Evolutionary conservation across 2,329 filamentous ascomycete genomes (phyloP), one percentile per base, ranked within the genome.

Genomic region (Coniochaeta prunicola): DNA sequence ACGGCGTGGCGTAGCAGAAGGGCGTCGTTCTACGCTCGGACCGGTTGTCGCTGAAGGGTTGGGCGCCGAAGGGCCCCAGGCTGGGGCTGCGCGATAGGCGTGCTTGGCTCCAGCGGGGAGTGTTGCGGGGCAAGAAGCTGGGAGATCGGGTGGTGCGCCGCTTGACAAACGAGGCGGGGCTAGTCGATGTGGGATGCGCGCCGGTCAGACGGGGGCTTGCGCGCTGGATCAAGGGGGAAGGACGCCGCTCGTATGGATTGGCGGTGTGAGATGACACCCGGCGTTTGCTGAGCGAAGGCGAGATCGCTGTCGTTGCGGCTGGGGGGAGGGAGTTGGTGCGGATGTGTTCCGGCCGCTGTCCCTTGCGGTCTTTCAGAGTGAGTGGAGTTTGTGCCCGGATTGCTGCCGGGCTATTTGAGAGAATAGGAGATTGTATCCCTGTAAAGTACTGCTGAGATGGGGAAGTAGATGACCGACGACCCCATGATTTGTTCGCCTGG

Each of bases 1-100:
- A 80, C 0, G 89, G 89, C 0, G 89, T 92, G 2, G 88, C 87
- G 66, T 92, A 92, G n/a, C 85, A 86, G 63, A 85, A 85, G 0
- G 87, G 88, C 0, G 81, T 84, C 13, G 76, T 77, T 15, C 70
- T 71, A 33, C 78, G 71, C 57, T 69, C 66, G 59, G 66, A 71
- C 64, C 59, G 67, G 65, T 69, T 64, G 57, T 76, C 72, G 6
- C 68, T 68, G 4, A 71, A 58, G 21, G 54, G 61, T 45, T 74
- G 65, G 73, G 82, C 54, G 73, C 78, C 58, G 72, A 82, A 59
- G 1, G 66, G 67, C 4, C 64, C 63, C 1, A 70, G 62, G 30
- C 70, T 71, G 4, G 71, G 70, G 21, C 69, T 72, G 33, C 70
- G 70, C 57, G 65, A 69, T 63, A 67, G 64, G 63, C 63, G 66